Evolutionary conservation across 108 stramenopile species (phyloP), one percentile per base, ranked within the genome.

Genomic region (Cylindrotheca fusiformis): DNA sequence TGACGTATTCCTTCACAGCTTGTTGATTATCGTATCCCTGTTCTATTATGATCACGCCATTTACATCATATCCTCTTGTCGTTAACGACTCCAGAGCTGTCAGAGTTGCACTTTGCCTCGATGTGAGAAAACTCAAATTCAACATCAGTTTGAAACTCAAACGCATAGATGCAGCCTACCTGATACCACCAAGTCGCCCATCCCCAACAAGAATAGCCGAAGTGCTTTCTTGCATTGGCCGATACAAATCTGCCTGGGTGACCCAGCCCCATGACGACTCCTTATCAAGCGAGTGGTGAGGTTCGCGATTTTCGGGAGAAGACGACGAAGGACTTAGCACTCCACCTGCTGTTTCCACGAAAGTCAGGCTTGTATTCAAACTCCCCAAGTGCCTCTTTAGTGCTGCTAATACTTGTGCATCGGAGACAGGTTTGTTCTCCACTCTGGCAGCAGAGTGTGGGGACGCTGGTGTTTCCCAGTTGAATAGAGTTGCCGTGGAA

Each of bases 171-270:
- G 10, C 14, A 10, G 10, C 36, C 14, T 14, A 41, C 36, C 36
- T 74, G 48, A 67, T 74, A 20, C 97, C 97, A 54, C 97, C 97
- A 53, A 98, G 68, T 50, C 84, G 74, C 19, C 91, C 95, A 75
- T 98, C 97, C 5, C 95, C 97, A 41, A 97, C 86, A 25, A 98
- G 76, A 33, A 98, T 77, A 18, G 24, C 90, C 84, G 25, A 90
- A 49, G 32, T 71, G 36, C 26, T 23, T 50, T 62, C 66, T 2
- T 30, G 32, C 31, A 93, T 68, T 26, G 81, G 65, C 18, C 76
- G 73, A 53, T 95, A 98, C 58, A 97, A 52, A 72, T 97, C 96
- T 23, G 91, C 96, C 60, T 98, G 97, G 27, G 95, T 84, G 20
- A 92, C 75, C 87, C 95, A 94, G n/a, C 88, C 88, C 92, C 88